Conservation (phyloP, 2,329 filamentous ascomycete species). For the Neofusicoccum sp. region DNA sequence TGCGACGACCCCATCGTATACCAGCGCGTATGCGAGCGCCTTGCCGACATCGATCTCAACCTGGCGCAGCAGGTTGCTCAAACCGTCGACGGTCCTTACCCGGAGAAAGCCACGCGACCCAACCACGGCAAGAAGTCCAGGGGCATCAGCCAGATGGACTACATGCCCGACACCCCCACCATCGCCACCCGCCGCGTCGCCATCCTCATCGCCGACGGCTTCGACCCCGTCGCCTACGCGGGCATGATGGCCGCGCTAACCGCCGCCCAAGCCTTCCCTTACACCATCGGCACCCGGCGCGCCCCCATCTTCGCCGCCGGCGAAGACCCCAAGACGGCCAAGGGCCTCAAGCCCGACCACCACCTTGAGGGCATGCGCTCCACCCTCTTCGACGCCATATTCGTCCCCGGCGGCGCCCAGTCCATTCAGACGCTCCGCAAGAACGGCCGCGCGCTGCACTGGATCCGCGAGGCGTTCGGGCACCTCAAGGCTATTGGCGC, state of each 20-base stretch:
- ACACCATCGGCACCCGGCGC: slow-evolving; percentile 72
- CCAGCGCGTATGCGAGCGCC: slow-evolving; percentile 66
- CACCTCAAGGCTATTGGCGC: slow-evolving; percentile 80
- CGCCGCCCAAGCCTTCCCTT: slow-evolving; percentile 65
- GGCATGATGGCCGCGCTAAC: slow-evolving; percentile 66
- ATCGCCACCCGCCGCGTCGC: slow-evolving; percentile 73
- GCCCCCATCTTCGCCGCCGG: slow-evolving; percentile 66
- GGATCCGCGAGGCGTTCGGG: slow-evolving; percentile 78
- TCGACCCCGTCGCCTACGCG: slow-evolving; percentile 66
- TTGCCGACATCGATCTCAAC: slow-evolving; percentile 71
- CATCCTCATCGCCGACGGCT: slow-evolving; percentile 78
- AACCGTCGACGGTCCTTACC: slow-evolving; percentile 66
- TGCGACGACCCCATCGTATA: slow-evolving; percentile 80
- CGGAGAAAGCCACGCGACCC: slow-evolving; percentile 53
- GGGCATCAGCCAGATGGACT: slow-evolving; percentile 70
- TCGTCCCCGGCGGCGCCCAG: slow-evolving; percentile 71
- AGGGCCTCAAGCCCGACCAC: slow-evolving; percentile 69
- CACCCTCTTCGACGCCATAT: slow-evolving; percentile 79
- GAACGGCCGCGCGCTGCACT: slow-evolving; percentile 74
- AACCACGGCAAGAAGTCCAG: slow-evolving; percentile 72
- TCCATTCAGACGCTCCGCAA: slow-evolving; percentile 65
- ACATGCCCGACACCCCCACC: slow-evolving; percentile 62
- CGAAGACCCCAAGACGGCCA: slow-evolving; percentile 54
- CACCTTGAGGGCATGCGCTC: slow-evolving; percentile 79
- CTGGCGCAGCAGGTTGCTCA: slow-evolving; percentile 71